These are phyloP conservation scores for Starmerella floris DNA, from an alignment of 805 yeast genomes.

Conservation along the genomic window DNA sequence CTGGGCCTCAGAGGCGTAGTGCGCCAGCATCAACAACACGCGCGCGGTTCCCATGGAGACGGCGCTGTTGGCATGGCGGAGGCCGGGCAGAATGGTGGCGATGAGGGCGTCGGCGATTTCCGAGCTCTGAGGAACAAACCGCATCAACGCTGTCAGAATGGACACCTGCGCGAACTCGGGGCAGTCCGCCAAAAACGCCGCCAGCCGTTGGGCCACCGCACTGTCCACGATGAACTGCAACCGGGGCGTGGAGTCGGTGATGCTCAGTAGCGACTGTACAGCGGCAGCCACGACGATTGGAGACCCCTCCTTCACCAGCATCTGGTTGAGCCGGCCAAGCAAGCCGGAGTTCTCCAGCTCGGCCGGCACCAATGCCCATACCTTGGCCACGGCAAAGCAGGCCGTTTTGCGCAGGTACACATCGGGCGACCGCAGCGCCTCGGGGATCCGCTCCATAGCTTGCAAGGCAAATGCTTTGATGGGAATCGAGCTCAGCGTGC, in stretches of 20 bases:
- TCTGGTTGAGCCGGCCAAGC: conserved; percentile 37
- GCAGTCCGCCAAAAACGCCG: conserved; percentile 32
- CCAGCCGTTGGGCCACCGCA: conserved; percentile 34
- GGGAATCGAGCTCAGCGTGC: conserved; percentile 50
- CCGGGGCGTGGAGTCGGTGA: conserved; percentile 43
- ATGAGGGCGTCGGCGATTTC: conserved; percentile 53
- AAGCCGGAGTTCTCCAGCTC: conserved; percentile 35
- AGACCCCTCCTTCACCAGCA: conserved; percentile 40
- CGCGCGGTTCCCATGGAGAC: conserved; percentile 69
- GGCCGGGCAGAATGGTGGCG: conserved; percentile 50
- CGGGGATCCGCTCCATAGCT: conserved; percentile 31
- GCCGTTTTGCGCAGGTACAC: conserved; percentile 57
- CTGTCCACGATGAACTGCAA: conserved; percentile 43
- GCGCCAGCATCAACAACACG: conserved; percentile 54
- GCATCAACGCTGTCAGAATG: conserved; percentile 49
- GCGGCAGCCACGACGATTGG: conserved; percentile 59
- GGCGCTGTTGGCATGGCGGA: conserved; percentile 69
- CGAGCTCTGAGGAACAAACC: conserved; percentile 57
- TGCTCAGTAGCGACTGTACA: conserved; percentile 48
- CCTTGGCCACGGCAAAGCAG: conserved; percentile 51
- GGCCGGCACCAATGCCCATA: conserved; percentile 43
- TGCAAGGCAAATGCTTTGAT: conserved; percentile 38
- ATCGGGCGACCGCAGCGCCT: conserved; percentile 36
- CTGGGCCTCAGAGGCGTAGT: conserved; percentile 46
- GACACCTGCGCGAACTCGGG: conserved; percentile 61